Conservation (phyloP, 208 protist genomes). For the Novymonas esmeraldas region DNA sequence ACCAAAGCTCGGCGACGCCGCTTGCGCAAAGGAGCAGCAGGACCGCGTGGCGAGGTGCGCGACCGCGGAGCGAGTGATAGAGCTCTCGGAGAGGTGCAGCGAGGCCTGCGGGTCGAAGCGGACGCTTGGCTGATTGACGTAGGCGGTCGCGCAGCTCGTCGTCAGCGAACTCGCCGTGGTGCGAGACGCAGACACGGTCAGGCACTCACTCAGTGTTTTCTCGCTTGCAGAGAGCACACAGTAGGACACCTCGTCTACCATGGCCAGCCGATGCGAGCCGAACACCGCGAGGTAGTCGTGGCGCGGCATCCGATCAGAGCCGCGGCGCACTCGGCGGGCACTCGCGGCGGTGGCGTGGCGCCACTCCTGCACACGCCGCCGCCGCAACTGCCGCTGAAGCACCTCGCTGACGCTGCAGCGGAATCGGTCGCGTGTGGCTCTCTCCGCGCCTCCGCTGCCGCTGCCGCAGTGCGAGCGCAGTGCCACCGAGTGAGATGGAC, state of each 20-base stretch:
- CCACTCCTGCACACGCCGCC: constrained; percentile 3
- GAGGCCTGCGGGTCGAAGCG: neutral
- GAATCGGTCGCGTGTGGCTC: neutral
- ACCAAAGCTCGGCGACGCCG: neutral
- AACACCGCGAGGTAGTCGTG: constrained; percentile 28
- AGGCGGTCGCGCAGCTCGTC: constrained; percentile 15
- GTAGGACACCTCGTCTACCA: constrained; percentile 34
- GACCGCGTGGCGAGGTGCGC: neutral
- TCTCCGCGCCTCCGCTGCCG: neutral
- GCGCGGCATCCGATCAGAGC: neutral
- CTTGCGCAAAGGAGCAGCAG: neutral
- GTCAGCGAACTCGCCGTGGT: constrained; percentile 18
- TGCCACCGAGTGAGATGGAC: neutral
- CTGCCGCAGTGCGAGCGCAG: neutral
- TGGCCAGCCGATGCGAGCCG: constrained; percentile 17
- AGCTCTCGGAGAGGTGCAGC: neutral
- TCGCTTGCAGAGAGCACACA: neutral
- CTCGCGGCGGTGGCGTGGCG: neutral
- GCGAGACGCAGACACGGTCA: neutral
- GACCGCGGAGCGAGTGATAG: neutral
- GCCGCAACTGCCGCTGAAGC: constrained; percentile 12
- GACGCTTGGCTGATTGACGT: constrained; percentile 10
- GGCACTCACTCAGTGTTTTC: constrained; percentile 3
- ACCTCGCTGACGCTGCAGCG: constrained; percentile 3
- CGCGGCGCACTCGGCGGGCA: neutral